Evolutionary conservation across 2,329 filamentous ascomycete species (phyloP), one percentile per base, ranked within the genome.

Genomic region (Penicillium sp.): DNA sequence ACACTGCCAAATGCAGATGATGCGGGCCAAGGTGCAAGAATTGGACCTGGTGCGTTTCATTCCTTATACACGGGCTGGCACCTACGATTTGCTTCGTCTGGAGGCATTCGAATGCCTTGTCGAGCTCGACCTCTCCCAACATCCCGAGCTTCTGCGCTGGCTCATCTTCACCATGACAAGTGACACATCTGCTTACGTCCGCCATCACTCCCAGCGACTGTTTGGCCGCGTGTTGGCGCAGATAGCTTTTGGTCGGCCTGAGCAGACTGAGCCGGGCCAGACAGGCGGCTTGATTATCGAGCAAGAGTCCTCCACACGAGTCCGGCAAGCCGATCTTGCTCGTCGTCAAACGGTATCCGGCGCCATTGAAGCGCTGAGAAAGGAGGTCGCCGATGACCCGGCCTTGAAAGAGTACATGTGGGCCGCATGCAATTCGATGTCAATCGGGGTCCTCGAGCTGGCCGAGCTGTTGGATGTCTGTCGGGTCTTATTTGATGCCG

Each of bases 1-100:
- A 15, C 73, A 79, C n/a, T 84, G 81, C 65, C 75, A 81, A 52
- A 71, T 76, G 53, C 75, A 75, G 55, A 69, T 85, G 15, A 78
- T 79, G 55, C 72, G 77, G 53, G 77, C 75, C 6, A 76, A 75
- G 9, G 72, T 81, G 31, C 72, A 78, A 38, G 75, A 78, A 8
- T 66, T 77, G 47, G 79, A 79, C 54, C 61, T 77, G 0, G 72
- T 77, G 40, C 81, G 83, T 46, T 81, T 85, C 50, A 60, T 85
- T 50, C 79, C 81, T 44, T 86, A 85, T 57, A 81, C 81, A 1
- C 72, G 79, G 44, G 69, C 75, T 18, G 80, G 78, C 23, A 84
- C 82, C 18, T 81, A 80, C 46, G 79, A 83, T 42, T 75, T 80
- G 49, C 77, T 86, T 24, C 79, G 82, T 4, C 55, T 83, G 15